Percentiles rank a stretch among this genome's conserved stretches.
These are phyloP conservation scores for Boeremia lycopersici DNA, from an alignment of 2,329 filamentous ascomycete species.

Conservation along the genomic window DNA sequence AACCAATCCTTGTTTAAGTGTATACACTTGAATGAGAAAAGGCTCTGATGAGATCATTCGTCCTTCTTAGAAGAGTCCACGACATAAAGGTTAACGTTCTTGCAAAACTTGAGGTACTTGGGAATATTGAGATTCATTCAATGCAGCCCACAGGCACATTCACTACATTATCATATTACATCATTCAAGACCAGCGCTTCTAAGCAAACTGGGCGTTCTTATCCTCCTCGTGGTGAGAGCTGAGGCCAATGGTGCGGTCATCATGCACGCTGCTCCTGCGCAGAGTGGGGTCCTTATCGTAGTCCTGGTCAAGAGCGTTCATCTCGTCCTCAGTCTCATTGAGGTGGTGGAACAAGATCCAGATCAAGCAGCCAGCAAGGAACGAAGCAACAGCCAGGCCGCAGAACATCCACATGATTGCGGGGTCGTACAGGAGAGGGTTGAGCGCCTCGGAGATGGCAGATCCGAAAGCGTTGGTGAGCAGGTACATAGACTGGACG, in stretches of 20 bases:
- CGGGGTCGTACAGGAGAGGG: conserved; percentile 66
- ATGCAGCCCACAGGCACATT: conserved; percentile 6
- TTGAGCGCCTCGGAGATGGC: conserved; percentile 69
- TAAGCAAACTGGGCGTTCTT: conserved; percentile 6
- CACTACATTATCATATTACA: conserved; percentile 17
- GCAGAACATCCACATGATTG: conserved; percentile 67
- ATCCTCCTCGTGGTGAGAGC: conserved; percentile 12
- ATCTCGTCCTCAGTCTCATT: conserved; percentile 46
- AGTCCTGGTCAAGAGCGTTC: conserved; percentile 45
- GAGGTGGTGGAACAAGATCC: conserved; percentile 47
- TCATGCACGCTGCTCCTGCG: conserved; percentile 28
- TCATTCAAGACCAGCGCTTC: conserved; percentile 1
- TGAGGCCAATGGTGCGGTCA: conserved; percentile 9
- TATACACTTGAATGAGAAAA: no score
- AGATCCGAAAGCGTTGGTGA: conserved; percentile 65
- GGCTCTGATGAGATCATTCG: no score
- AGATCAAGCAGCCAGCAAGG: conserved; percentile 43
- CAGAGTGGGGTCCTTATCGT: conserved; percentile 40
- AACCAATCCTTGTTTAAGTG: no score
- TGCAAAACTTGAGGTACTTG: background rate
- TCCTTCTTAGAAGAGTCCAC: no score
- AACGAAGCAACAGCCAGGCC: conserved; percentile 40
- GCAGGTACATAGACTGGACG: conserved; percentile 61
- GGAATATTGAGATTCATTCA: conserved; percentile 2
- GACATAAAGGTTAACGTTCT: no score